Base-by-base conservation (phyloP, 495 filamentous ascomycete species). In the Xylaria acuta region DNA sequence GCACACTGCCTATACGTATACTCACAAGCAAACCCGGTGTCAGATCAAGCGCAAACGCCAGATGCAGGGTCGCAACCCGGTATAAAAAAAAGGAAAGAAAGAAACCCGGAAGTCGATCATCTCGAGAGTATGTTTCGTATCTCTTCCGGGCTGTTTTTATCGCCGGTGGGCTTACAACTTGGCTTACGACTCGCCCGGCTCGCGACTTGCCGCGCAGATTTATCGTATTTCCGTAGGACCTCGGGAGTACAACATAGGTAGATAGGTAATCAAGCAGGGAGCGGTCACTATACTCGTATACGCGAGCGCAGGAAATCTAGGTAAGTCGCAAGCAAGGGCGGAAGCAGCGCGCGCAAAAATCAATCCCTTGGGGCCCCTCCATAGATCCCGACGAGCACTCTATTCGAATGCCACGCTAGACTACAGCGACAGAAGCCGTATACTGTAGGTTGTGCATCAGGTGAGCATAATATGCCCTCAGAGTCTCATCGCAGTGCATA, bases 31-130 rank as follows among this genome's bases (percentile, higher is more conserved):
- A 30, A 64, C 41, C 60, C 60, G 43, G 53, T 36, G 40, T 70
- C 45, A 56, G 70, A 75, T 76, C 73, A 78, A 78, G 76, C 76
- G 73, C 75, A 75, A 75, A 69, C 73, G 77, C 77, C 67, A 64
- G 20, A 20, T 69, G 40, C 51, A 71, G 71, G 47, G 62, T 70
- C 4, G 34, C 30, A 41, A 62, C 18, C 67, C n/a, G 54, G 43
- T 45, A 45, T 34, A 3, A 30, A 14, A 67, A 25, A 36, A 41
- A 43, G 22, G 12, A 56, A 56, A 22, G 34, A 53, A 54, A 22
- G 27, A 51, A n/a, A 54, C 49, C 65, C 65, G 32, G 65, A 18
- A 41, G 65, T 56, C 65, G 65, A 67, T 67, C 49, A 56, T 67
- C 25, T 5, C 43, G n/a, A 43, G 12, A 32, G 5, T 27, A 38